A percentile compares a stretch with the other conserved stretches of the same genome.
These are phyloP conservation scores for Samsoniella hepiali DNA, from an alignment of 2,329 filamentous ascomycete genomes.

Conservation along the genomic window DNA sequence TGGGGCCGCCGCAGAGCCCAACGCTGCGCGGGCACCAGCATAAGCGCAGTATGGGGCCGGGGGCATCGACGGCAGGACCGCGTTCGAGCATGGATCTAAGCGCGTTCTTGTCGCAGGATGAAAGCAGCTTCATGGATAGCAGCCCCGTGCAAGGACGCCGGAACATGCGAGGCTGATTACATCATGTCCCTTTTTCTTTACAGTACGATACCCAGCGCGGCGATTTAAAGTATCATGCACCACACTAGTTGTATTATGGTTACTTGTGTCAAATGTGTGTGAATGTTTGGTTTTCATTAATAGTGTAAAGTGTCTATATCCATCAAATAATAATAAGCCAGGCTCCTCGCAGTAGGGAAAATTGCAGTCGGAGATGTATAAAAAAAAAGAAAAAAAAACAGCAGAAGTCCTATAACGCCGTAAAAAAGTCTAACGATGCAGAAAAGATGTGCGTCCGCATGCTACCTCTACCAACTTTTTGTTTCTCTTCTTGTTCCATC, in stretches of 20 bases:
- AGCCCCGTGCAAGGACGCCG: constrained; percentile 48
- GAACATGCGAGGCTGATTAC: constrained; percentile 26
- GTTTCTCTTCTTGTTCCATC: not conserved
- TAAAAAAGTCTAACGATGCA: not conserved
- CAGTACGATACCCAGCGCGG: not conserved
- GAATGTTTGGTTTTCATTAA: not conserved
- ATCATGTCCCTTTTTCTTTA: not conserved
- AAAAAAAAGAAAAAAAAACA: not conserved
- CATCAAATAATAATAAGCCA: not conserved
- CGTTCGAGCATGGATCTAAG: constrained; percentile 55
- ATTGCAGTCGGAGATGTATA: not conserved
- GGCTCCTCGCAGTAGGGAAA: not conserved
- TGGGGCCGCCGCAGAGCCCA: constrained; percentile 37
- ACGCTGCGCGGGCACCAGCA: constrained; percentile 31
- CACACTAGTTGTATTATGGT: not conserved
- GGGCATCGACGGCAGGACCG: constrained; percentile 23
- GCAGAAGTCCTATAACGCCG: not conserved
- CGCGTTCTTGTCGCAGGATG: constrained; percentile 53
- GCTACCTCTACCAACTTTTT: not conserved
- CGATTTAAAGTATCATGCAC: not conserved
- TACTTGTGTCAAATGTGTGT: not conserved
- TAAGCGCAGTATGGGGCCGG: constrained; percentile 6
- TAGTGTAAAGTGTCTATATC: not conserved
- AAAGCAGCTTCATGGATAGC: constrained; percentile 54
- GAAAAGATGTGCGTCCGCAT: not conserved